Percentiles rank a stretch among this genome's conserved stretches.
phyloP scores from a whole-genome alignment of 352 stramenopile species.

The Phytophthora syringae region DNA sequence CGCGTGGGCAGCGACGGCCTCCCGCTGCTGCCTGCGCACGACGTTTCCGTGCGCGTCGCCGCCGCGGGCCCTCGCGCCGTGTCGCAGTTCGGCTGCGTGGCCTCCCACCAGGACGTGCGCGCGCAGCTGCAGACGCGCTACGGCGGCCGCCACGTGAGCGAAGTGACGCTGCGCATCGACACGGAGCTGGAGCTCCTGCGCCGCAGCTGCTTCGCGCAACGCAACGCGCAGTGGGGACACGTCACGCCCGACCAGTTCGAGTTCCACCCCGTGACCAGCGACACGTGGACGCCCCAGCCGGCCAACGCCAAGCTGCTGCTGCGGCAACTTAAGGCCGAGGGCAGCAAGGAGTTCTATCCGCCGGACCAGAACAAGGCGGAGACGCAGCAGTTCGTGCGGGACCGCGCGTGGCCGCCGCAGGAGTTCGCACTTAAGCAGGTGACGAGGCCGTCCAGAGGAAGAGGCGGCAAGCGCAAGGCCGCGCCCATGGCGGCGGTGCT shows the following conservation, averaged over 20 bases:
- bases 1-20: constrained; percentile 38
- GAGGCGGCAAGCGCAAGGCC: constrained; percentile 71
- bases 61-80: constrained; percentile 12
- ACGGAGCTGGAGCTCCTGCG: constrained; percentile 79
- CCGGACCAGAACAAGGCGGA: constrained; percentile 24
- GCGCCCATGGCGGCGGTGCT: constrained; percentile 51
- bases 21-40: constrained; percentile 40
- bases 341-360: constrained; percentile 17
- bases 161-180: constrained; percentile 83
- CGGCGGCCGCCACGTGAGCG: constrained; percentile 26
- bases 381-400: constrained; percentile 53
- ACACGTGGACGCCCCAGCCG: constrained; percentile 50
- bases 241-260: constrained; percentile 60
- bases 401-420: constrained; percentile 75
- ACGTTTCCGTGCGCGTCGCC: constrained; percentile 11
- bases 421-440: constrained; percentile 76
- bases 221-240: constrained; percentile 70
- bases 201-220: constrained; percentile 74
- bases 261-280: constrained; percentile 29
- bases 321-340: constrained; percentile 44
- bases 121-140: constrained; percentile 28
- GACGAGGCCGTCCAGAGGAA: constrained; percentile 47
- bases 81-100: constrained; percentile 36
- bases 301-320: constrained; percentile 47
- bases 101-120: constrained; percentile 44